Evolutionary conservation across 2,329 filamentous ascomycete genomes (phyloP), one percentile per base, ranked within the genome.

Genomic region (Apiospora sp.): DNA sequence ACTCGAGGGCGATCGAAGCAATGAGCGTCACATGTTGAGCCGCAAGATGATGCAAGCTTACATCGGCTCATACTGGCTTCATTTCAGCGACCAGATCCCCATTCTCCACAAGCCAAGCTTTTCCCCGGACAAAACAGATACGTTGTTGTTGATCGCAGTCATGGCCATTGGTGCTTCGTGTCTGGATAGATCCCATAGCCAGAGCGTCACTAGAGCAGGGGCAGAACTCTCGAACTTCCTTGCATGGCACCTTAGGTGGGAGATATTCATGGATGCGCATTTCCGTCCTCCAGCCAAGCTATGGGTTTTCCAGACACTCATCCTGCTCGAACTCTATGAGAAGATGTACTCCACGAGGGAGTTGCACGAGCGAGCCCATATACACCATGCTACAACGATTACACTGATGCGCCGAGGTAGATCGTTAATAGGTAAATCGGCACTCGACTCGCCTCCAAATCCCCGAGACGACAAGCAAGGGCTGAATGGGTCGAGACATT

Each of bases 311-410:
- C 96, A 98, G 81, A 92, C 96, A 1, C 85, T 98, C 70, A 86
- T 98, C 5, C 87, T 98, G 6, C 87, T 98, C 16, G 96, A 99
- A 81, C 85, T 98, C 0, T 98, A 97, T 78, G 96, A 99, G 84
- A 99, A 99, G 86, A 96, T 98, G 93, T 98, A 96, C 81, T 96
- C 95, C 51, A 98, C 96, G 0, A 90, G 95, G 75, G 92, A 94
- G 73, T 86, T 98, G 44, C 96, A 99, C 82, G 96, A 99, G 83
- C 89, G 96, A 76, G 96, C 96, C 1, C 96, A 98, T 78, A 98
- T 98, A 67, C 96, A 98, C 79, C 96, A 99, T 80, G 96, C 96
- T 19, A 98, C 96, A 0, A 98, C 95, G 0, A 91, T 99, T 75
- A 98, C 95, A 0, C 85, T 98, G 73, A 98, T 99, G 96, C 92